A percentile compares a stretch with the other conserved stretches of the same genome.
These are phyloP conservation scores for Xylaria intraflava DNA, from an alignment of 495 filamentous ascomycete species.

Conservation along the genomic window DNA sequence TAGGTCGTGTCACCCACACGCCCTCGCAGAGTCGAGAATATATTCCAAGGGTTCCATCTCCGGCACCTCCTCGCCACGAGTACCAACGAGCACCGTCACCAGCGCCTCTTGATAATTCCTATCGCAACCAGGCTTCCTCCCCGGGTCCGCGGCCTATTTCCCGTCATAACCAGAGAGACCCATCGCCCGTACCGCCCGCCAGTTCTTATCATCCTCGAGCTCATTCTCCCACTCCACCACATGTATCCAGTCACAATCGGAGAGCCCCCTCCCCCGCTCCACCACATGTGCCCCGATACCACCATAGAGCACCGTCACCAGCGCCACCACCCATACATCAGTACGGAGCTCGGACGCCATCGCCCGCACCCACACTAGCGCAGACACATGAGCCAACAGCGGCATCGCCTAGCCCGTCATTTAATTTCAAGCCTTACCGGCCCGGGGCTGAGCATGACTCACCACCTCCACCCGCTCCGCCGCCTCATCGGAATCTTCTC, in stretches of 20 bases:
- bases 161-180: slow-evolving; percentile 26
- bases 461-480: slow-evolving; percentile 48
- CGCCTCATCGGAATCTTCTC: slow-evolving; percentile 43
- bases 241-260: background rate
- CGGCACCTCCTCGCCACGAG: slow-evolving; percentile 18
- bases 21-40: slow-evolving; percentile 26
- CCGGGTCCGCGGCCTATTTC: slow-evolving; percentile 28
- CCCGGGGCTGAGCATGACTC: slow-evolving; percentile 33
- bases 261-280: slow-evolving; percentile 17
- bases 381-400: slow-evolving; percentile 22
- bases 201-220: slow-evolving; percentile 6
- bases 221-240: slow-evolving; percentile 9
- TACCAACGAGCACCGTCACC: slow-evolving; percentile 8
- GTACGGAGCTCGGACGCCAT: slow-evolving; percentile 21
- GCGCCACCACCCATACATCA: slow-evolving; percentile 24
- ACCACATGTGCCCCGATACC: slow-evolving; percentile 38
- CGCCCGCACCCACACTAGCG: slow-evolving; percentile 29
- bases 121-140: slow-evolving; percentile 47
- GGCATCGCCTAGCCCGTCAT: slow-evolving; percentile 38
- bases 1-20: slow-evolving; percentile 16
- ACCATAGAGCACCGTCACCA: slow-evolving; percentile 53
- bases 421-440: slow-evolving; percentile 35
- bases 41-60: slow-evolving; percentile 27
- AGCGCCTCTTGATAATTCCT: slow-evolving; percentile 24
- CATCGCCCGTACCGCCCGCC: slow-evolving; percentile 44